A percentile compares a stretch with the other conserved stretches of the same genome.
phyloP scores from a whole-genome alignment of 345 rosid genomes.

The Pelargonium nanum region DNA sequence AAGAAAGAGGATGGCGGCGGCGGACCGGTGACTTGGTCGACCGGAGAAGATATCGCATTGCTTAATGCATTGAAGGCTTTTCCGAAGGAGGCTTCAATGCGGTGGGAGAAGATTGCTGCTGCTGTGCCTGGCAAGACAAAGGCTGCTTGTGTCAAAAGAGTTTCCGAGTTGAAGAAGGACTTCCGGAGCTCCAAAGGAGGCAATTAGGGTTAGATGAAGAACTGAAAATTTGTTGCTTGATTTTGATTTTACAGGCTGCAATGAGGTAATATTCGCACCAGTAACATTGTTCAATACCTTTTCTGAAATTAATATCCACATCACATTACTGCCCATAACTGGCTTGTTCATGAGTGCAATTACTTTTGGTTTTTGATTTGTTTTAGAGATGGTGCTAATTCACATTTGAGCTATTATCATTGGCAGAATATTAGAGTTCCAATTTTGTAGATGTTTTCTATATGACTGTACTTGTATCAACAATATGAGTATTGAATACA shows the following conservation, averaged over 20 bases:
- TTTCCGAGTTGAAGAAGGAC: conserved; percentile 63
- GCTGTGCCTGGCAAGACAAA: conserved; percentile 77
- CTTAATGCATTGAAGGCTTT: conserved; percentile 77
- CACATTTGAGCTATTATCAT: neutral
- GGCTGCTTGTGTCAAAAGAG: conserved; percentile 81
- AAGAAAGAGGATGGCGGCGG: conserved; percentile 14
- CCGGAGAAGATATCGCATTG: conserved; percentile 75
- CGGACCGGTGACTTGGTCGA: conserved; percentile 48
- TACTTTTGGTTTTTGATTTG: neutral
- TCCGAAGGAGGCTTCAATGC: conserved; percentile 70
- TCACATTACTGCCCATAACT: too few relatives aligned
- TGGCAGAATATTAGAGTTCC: neutral
- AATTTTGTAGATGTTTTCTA: too few relatives aligned
- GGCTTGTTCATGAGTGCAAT: too few relatives aligned
- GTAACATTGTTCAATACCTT: too few relatives aligned
- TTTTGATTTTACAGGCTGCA: neutral
- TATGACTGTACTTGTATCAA: neutral
- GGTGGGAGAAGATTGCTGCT: conserved; percentile 92
- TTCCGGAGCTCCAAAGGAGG: conserved; percentile 64
- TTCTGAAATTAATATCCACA: too few relatives aligned
- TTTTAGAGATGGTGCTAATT: too few relatives aligned
- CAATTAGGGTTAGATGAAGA: conserved; percentile 26
- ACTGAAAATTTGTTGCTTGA: neutral
- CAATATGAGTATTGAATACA: neutral
- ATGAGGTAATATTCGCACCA: neutral